phyloP scores from a whole-genome alignment of 2,329 filamentous ascomycete species.

The Curvularia eragrostidis region DNA sequence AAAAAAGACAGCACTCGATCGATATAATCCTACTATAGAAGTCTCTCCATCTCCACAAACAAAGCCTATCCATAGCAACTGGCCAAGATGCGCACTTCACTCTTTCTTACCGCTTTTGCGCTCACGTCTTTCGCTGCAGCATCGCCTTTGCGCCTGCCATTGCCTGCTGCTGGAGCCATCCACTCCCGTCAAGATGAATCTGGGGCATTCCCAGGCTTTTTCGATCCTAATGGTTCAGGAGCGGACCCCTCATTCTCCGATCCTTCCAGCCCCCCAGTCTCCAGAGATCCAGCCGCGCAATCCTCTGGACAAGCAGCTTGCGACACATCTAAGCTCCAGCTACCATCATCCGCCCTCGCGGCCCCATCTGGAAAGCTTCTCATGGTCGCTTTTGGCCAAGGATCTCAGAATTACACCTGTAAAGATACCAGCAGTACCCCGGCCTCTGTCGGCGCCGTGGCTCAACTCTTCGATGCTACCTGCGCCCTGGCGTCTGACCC shows the following conservation, averaged over 20 bases:
- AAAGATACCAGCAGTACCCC: slow-evolving; percentile 40
- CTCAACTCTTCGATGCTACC: slow-evolving; percentile 36
- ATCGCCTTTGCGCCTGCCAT: slow-evolving; percentile 25
- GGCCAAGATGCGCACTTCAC: slow-evolving; percentile 34
- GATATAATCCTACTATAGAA: slow-evolving; percentile 4
- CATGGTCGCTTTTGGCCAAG: slow-evolving; percentile 55
- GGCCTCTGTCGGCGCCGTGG: slow-evolving; percentile 53
- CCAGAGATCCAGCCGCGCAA: too few species aligned
- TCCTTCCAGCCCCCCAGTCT: too few species aligned
- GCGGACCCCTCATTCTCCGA: too few species aligned
- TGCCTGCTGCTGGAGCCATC: slow-evolving; percentile 15
- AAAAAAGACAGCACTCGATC: neutral
- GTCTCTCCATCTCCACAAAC: neutral
- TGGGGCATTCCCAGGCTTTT: neutral
- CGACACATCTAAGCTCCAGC: slow-evolving; percentile 31
- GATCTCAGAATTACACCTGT: slow-evolving; percentile 61
- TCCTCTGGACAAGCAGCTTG: too few species aligned
- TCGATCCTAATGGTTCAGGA: too few species aligned
- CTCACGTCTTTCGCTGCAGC: slow-evolving; percentile 36
- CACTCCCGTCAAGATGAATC: slow-evolving; percentile 26
- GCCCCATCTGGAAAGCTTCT: slow-evolving; percentile 46
- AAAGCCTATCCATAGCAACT: neutral
- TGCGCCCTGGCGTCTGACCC: slow-evolving; percentile 28
- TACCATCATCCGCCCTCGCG: slow-evolving; percentile 38
- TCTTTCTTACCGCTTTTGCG: slow-evolving; percentile 28